A percentile compares a stretch with the other conserved stretches of the same genome.
phyloP scores from a whole-genome alignment of 2,329 filamentous ascomycete species.

The Gaeumannomyces tritici region DNA sequence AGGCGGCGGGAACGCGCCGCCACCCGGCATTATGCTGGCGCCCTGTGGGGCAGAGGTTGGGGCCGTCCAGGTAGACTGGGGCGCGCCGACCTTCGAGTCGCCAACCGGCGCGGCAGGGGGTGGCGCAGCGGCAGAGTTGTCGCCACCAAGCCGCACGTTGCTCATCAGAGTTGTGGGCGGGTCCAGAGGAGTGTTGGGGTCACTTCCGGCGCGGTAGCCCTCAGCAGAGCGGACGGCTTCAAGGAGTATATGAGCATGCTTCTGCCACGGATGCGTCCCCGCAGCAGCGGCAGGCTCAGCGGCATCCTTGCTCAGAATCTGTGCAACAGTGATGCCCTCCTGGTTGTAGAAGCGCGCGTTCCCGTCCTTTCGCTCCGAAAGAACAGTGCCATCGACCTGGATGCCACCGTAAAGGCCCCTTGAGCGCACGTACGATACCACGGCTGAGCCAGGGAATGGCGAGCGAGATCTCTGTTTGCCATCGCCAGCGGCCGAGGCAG shows the following conservation, averaged over 20 bases:
- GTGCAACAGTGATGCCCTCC: slow-evolving; percentile 28
- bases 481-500: slow-evolving; percentile 5
- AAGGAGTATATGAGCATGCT: slow-evolving; percentile 19
- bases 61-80: neutral
- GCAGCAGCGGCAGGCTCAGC: slow-evolving; percentile 9
- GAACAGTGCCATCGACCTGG: slow-evolving; percentile 76
- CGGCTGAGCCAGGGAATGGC: slow-evolving; percentile 23
- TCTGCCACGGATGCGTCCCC: slow-evolving; percentile 19
- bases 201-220: slow-evolving; percentile 12
- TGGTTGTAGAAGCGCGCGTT: slow-evolving; percentile 80
- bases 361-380: slow-evolving; percentile 79
- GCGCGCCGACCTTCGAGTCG: neutral
- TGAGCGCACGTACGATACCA: slow-evolving; percentile 72
- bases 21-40: neutral
- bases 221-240: slow-evolving; percentile 26
- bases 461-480: slow-evolving; percentile 12
- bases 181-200: neutral
- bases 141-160: slow-evolving; percentile 7
- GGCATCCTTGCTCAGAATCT: slow-evolving; percentile 37
- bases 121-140: neutral
- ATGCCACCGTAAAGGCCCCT: slow-evolving; percentile 82
- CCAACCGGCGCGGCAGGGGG: neutral
- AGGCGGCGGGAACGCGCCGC: neutral
- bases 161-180: slow-evolving; percentile 6
- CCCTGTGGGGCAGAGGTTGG: neutral